These are phyloP conservation scores for Pythium aquatile DNA, from an alignment of 352 stramenopile genomes.

Conservation along the genomic window DNA sequence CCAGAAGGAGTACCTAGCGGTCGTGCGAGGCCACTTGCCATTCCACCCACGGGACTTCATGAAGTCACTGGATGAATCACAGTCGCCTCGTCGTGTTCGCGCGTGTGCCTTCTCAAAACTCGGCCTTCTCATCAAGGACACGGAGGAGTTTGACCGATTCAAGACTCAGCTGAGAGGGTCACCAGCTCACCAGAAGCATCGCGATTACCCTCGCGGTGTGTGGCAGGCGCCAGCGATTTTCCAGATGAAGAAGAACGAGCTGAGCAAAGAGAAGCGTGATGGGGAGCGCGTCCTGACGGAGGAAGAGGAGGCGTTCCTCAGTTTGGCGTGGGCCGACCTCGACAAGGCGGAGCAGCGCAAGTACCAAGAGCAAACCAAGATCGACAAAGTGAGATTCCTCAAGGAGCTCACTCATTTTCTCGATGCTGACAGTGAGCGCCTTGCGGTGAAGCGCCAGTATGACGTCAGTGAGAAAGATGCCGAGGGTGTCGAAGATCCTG, in stretches of 20 bases:
- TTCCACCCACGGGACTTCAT: slow-evolving; percentile 45
- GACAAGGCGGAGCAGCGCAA: slow-evolving; percentile 40
- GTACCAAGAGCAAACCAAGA: slow-evolving; percentile 41
- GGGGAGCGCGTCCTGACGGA: slow-evolving; percentile 28
- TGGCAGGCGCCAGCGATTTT: slow-evolving; percentile 65
- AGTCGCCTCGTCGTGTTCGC: slow-evolving; percentile 22
- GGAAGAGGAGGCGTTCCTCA: slow-evolving; percentile 23
- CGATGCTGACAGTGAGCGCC: slow-evolving; percentile 39
- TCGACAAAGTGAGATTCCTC: slow-evolving; percentile 55
- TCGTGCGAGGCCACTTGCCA: slow-evolving; percentile 71
- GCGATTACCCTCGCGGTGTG: slow-evolving; percentile 50
- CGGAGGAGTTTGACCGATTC: slow-evolving; percentile 58
- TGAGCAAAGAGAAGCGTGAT: slow-evolving; percentile 28
- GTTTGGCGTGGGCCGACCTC: slow-evolving; percentile 46
- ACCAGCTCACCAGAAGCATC: slow-evolving; percentile 45
- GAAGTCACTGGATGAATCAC: slow-evolving; percentile 6
- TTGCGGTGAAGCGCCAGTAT: slow-evolving; percentile 56
- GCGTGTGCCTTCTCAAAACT: slow-evolving; percentile 68
- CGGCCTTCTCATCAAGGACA: slow-evolving; percentile 63
- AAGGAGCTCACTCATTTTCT: slow-evolving; percentile 56
- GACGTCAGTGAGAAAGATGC: slow-evolving; percentile 22
- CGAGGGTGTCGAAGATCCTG: slow-evolving; percentile 35
- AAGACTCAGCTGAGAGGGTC: slow-evolving; percentile 54
- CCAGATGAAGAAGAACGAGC: slow-evolving; percentile 58
- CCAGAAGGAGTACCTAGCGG: slow-evolving; percentile 84